These are phyloP conservation scores for Cladophialophora exuberans DNA, from an alignment of 2,329 filamentous ascomycete species.

Conservation along the genomic window DNA sequence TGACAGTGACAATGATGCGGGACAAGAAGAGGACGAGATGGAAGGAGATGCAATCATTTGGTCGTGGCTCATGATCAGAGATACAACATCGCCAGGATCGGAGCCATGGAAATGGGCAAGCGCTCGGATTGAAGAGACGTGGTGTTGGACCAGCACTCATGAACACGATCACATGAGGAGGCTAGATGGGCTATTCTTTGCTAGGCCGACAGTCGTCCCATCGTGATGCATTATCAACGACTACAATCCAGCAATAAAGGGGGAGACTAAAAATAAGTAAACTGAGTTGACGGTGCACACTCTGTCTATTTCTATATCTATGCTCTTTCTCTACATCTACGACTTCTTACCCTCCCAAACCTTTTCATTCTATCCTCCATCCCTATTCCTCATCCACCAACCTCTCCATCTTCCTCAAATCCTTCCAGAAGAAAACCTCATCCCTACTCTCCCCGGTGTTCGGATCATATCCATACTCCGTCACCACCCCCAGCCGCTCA, in stretches of 20 bases:
- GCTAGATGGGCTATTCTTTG: not conserved
- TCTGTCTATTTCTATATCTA: not conserved
- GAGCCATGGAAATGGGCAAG: constrained; percentile 3
- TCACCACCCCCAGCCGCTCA: constrained; percentile 58
- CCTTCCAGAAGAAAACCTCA: constrained; percentile 33
- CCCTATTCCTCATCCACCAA: too few species aligned
- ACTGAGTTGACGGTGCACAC: not conserved
- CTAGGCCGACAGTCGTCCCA: too few species aligned
- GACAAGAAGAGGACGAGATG: not conserved
- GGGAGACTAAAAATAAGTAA: not conserved
- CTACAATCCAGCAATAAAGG: too few species aligned
- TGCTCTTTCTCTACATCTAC: not conserved
- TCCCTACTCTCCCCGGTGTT: constrained; percentile 54
- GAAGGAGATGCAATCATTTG: not conserved
- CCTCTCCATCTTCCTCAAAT: constrained; percentile 28
- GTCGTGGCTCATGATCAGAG: constrained; percentile 9
- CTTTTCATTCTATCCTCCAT: too few species aligned
- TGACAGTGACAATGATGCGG: too few species aligned
- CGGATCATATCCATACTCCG: constrained; percentile 56
- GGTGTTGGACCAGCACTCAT: not conserved
- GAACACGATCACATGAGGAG: not conserved
- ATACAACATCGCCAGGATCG: not conserved
- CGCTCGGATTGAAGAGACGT: not conserved
- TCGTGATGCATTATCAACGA: too few species aligned
- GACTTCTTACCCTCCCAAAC: not conserved